Conservation (phyloP, 495 filamentous ascomycete genomes). For the Glonium stellatum region DNA sequence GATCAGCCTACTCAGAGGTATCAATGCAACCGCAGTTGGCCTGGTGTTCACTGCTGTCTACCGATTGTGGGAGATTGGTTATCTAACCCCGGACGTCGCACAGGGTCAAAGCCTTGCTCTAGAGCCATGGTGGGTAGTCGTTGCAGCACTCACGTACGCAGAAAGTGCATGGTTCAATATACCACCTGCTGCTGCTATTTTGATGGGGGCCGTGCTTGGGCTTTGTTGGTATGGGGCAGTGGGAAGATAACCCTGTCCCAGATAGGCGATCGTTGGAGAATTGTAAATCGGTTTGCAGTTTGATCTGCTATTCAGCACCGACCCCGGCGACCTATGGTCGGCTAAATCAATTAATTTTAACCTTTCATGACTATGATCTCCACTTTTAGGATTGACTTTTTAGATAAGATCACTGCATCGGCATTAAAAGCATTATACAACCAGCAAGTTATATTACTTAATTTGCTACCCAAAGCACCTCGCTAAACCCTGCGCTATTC, state of each 20-base stretch:
- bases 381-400: too few species aligned
- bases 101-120: conserved; percentile 52
- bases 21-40: conserved; percentile 73
- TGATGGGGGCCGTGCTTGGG: conserved; percentile 59
- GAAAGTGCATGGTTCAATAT: conserved; percentile 57
- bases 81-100: conserved; percentile 45
- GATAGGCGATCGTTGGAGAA: too few species aligned
- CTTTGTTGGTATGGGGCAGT: conserved; percentile 59
- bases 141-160: conserved; percentile 54
- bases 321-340: too few species aligned
- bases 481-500: too few species aligned
- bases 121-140: conserved; percentile 73
- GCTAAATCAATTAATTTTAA: too few species aligned
- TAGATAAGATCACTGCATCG: too few species aligned
- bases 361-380: too few species aligned
- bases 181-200: conserved; percentile 54
- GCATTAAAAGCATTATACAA: too few species aligned
- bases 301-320: too few species aligned
- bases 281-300: too few species aligned
- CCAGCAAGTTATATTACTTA: too few species aligned
- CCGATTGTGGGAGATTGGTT: conserved; percentile 71
- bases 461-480: too few species aligned
- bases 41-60: conserved; percentile 85
- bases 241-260: conserved; percentile 8
- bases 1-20: conserved; percentile 52